phyloP scores from a whole-genome alignment of 78 protist genomes.

The Dictyostelium brefeldianum region DNA sequence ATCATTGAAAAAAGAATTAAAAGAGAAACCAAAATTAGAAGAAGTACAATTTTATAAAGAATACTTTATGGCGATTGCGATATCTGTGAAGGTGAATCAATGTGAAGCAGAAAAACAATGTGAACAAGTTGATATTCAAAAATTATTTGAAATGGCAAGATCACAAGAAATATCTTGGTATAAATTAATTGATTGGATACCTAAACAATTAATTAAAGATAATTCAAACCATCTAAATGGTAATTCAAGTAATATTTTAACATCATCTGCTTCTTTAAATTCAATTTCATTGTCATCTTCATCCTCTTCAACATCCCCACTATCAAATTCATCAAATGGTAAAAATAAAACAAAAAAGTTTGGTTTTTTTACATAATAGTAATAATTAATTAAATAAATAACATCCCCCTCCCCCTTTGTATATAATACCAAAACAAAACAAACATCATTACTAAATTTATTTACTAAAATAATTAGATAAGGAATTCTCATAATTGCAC shows the following conservation, averaged over 20 bases:
- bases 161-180: constrained; percentile 50
- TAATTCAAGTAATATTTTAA: neutral
- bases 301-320: neutral
- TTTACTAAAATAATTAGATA: too few relatives aligned
- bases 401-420: too few relatives aligned
- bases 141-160: constrained; percentile 43
- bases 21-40: constrained; percentile 35
- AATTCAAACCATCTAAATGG: neutral
- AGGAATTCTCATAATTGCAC: too few relatives aligned
- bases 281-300: neutral
- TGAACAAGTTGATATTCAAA: constrained; percentile 45
- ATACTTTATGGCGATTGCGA: constrained; percentile 57
- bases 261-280: neutral
- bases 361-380: constrained; percentile 9
- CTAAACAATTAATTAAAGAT: constrained; percentile 30
- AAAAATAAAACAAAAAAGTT: neutral
- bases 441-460: too few relatives aligned
- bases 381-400: too few relatives aligned
- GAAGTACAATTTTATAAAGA: constrained; percentile 63
- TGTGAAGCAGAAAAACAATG: constrained; percentile 29
- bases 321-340: neutral
- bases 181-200: constrained; percentile 61
- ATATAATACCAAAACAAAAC: too few relatives aligned
- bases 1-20: neutral
- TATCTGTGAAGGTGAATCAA: constrained; percentile 49